phyloP scores from a whole-genome alignment of 139 green algal genomes.

The Marvania coccoides region DNA sequence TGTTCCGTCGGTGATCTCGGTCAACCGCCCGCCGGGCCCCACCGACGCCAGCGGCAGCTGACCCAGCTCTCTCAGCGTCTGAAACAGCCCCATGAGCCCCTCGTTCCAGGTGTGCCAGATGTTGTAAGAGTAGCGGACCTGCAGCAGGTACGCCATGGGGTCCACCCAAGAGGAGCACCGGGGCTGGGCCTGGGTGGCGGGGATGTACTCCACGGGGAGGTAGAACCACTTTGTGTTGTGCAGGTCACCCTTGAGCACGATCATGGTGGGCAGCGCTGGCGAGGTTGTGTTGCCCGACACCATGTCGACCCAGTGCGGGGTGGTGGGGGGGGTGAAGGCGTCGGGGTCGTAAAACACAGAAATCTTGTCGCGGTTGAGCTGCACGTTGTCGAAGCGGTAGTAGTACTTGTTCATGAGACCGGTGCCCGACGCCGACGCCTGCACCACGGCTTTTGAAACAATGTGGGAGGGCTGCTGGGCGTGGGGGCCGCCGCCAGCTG shows the following conservation, averaged over 20 bases:
- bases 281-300: conserved; percentile 22
- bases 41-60: conserved; percentile 22
- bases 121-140: conserved; percentile 33
- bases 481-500: not conserved
- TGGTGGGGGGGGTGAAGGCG: conserved; percentile 8
- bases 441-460: not conserved
- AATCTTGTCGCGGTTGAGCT: not conserved
- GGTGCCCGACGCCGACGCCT: not conserved
- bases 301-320: conserved; percentile 29
- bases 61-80: conserved; percentile 28
- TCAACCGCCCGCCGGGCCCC: conserved; percentile 7
- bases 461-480: not conserved
- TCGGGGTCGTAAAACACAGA: not conserved
- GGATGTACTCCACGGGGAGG: not conserved
- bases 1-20: conserved; percentile 18
- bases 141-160: conserved; percentile 19
- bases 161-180: conserved; percentile 13
- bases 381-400: conserved; percentile 4
- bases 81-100: conserved; percentile 23
- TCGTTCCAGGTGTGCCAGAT: conserved; percentile 40
- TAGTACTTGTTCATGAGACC: conserved; percentile 10
- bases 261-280: conserved; percentile 19
- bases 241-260: conserved; percentile 24
- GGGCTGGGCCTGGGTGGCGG: not conserved
- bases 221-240: not conserved